phyloP scores from a whole-genome alignment of 2,329 filamentous ascomycete species.

The Trichoderma koningiopsis region DNA sequence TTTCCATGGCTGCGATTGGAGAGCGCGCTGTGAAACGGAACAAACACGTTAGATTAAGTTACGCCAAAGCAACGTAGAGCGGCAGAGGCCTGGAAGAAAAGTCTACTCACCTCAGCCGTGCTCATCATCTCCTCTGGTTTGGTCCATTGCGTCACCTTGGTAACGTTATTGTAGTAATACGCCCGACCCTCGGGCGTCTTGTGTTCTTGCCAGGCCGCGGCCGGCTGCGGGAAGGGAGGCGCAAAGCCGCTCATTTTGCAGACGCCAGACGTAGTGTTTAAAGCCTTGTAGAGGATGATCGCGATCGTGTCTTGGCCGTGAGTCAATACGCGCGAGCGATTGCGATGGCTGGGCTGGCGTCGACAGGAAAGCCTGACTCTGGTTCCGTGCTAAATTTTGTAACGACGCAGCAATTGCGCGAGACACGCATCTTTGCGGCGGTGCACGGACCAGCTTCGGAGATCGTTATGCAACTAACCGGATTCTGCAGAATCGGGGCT shows the following conservation, averaged over 20 bases:
- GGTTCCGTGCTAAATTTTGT: conserved; percentile 12
- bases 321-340: conserved; percentile 11
- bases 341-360: background rate
- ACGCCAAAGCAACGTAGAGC: background rate
- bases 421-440: conserved; percentile 18
- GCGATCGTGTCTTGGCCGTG: background rate
- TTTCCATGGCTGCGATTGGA: conserved; percentile 86
- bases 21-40: conserved; percentile 62
- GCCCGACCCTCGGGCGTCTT: conserved; percentile 77
- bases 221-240: conserved; percentile 52
- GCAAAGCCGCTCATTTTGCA: conserved; percentile 61
- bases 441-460: conserved; percentile 29
- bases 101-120: conserved; percentile 67
- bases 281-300: background rate
- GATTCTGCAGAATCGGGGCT: conserved; percentile 15
- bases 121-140: conserved; percentile 91
- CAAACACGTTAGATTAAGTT: conserved; percentile 23
- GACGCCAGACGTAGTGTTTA: background rate
- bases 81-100: background rate
- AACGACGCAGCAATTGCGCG: conserved; percentile 18
- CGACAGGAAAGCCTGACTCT: background rate
- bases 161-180: conserved; percentile 89
- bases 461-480: conserved; percentile 16
- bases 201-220: conserved; percentile 75
- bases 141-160: conserved; percentile 89